These are phyloP conservation scores for Didymella arachidicola DNA, from an alignment of 2,329 filamentous ascomycete species.

Conservation along the genomic window DNA sequence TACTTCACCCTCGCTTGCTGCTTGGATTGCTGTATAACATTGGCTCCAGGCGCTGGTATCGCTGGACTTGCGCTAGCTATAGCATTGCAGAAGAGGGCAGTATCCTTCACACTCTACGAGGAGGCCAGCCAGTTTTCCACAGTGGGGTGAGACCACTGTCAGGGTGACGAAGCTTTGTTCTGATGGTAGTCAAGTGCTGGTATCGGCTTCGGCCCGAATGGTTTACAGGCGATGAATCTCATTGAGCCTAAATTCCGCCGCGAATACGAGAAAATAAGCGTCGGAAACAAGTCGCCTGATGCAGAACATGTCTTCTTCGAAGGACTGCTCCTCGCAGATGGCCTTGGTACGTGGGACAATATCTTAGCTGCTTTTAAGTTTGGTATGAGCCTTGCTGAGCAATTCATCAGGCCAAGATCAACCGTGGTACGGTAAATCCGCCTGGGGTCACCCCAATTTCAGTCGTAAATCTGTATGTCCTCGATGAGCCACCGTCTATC, in stretches of 20 bases:
- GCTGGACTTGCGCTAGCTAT: slow-evolving; percentile 41
- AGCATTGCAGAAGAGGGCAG: slow-evolving; percentile 30
- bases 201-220: slow-evolving; percentile 53
- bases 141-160: slow-evolving; percentile 22
- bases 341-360: slow-evolving; percentile 48
- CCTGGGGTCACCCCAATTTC: slow-evolving; percentile 13
- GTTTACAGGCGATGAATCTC: slow-evolving; percentile 53
- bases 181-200: slow-evolving; percentile 26
- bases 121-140: slow-evolving; percentile 32
- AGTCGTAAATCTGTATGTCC: slow-evolving; percentile 7
- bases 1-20: background rate
- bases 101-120: slow-evolving; percentile 42
- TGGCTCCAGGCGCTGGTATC: slow-evolving; percentile 35
- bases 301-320: slow-evolving; percentile 54
- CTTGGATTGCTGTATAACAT: background rate
- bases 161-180: background rate
- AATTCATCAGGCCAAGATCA: slow-evolving; percentile 7
- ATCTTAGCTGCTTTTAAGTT: background rate
- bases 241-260: slow-evolving; percentile 51
- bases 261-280: slow-evolving; percentile 51
- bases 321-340: slow-evolving; percentile 52
- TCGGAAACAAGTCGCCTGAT: slow-evolving; percentile 50
- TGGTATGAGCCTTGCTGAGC: background rate
- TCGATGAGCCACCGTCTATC: too few species aligned
- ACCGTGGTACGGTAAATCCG: slow-evolving; percentile 18